Evolutionary conservation across 2,329 filamentous ascomycete species (phyloP).

Genomic region (Purpureocillium takamizusanense): DNA sequence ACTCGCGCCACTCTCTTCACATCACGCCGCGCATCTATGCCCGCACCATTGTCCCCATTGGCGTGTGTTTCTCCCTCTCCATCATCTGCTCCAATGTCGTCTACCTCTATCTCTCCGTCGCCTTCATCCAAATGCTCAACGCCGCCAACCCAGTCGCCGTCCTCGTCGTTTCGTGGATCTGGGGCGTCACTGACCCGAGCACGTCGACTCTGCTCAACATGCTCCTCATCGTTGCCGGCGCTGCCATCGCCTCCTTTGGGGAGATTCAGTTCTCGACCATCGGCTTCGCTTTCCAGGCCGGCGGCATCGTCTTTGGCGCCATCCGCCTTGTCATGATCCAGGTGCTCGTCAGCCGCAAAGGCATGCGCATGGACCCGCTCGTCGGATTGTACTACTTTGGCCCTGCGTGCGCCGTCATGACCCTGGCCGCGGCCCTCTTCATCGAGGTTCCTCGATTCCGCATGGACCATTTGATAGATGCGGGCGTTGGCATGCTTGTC

Average conservation of each 20-base stretch:
- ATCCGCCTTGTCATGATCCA: slow-evolving; percentile 77
- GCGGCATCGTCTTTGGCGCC: slow-evolving; percentile 71
- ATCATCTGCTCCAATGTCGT: slow-evolving; percentile 58
- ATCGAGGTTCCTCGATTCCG: slow-evolving; percentile 58
- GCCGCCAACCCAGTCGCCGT: slow-evolving; percentile 58
- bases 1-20: slow-evolving; percentile 50
- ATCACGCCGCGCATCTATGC: slow-evolving; percentile 53
- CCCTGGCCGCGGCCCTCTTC: slow-evolving; percentile 58
- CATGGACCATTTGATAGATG: slow-evolving; percentile 52
- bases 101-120: slow-evolving; percentile 56
- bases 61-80: slow-evolving; percentile 53
- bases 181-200: slow-evolving; percentile 38
- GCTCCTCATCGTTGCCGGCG: slow-evolving; percentile 40
- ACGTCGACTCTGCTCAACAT: slow-evolving; percentile 34
- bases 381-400: slow-evolving; percentile 85
- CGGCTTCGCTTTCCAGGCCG: slow-evolving; percentile 60
- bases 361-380: slow-evolving; percentile 78
- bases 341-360: slow-evolving; percentile 64
- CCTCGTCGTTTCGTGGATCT: slow-evolving; percentile 51
- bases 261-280: slow-evolving; percentile 59
- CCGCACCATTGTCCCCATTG: slow-evolving; percentile 54
- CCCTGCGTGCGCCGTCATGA: slow-evolving; percentile 73
- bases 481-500: slow-evolving; percentile 57
- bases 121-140: slow-evolving; percentile 64
- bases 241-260: slow-evolving; percentile 42